Conservation (phyloP, 2,329 filamentous ascomycete genomes). For the Zasmidium citrigriseum region DNA sequence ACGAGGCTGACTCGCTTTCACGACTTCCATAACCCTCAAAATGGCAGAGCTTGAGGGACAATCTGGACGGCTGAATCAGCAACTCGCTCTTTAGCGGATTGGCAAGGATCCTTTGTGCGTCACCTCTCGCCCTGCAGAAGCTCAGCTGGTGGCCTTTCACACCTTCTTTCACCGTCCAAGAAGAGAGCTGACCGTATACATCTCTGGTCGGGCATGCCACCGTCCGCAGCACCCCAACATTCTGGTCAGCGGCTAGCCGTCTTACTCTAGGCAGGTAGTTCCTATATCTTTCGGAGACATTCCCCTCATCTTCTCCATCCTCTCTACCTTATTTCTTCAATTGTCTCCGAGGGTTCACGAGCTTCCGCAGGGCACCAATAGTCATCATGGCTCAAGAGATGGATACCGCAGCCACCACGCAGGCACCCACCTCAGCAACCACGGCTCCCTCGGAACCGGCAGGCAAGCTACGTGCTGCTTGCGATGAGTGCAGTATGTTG, state of each 20-base stretch:
- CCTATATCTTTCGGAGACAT: conserved; percentile 15
- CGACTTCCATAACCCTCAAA: neutral
- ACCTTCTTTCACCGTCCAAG: neutral
- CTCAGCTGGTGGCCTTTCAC: neutral
- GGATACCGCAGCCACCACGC: neutral
- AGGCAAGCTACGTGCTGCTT: conserved; percentile 38
- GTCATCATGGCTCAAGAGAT: neutral
- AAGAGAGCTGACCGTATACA: neutral
- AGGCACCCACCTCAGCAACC: neutral
- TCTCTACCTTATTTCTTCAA: neutral
- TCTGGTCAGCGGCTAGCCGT: neutral
- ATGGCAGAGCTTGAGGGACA: neutral
- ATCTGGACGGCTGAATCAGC: neutral
- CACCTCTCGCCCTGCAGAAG: neutral
- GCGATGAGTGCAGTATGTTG: conserved; percentile 44
- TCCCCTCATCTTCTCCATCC: neutral
- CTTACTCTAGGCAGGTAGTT: neutral
- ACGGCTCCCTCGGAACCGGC: neutral
- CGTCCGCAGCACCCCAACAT: neutral
- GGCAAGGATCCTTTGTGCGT: neutral
- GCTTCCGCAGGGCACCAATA: neutral
- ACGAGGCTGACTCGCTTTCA: neutral
- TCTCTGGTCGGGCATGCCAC: neutral
- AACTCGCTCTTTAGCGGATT: too few species aligned
- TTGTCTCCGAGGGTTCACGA: neutral